Base-by-base conservation (phyloP, 805 yeast species). In the Kuraishia piskuri region DNA sequence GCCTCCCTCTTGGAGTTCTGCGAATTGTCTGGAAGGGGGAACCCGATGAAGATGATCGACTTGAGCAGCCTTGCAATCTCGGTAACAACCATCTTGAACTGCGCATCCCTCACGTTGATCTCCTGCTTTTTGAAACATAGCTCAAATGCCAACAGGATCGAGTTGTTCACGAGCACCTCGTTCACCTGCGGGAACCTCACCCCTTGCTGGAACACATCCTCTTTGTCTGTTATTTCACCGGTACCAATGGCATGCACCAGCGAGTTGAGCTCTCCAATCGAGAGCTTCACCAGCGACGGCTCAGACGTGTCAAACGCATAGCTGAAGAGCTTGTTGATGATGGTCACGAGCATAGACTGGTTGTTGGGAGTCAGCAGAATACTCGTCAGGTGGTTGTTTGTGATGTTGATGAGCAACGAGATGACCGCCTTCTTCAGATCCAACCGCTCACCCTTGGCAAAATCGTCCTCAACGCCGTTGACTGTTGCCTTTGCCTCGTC, bases 331-430 rank as follows among this genome's bases (percentile, higher is more conserved):
- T 83, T 77, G 56, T 82, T 77, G 55, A 90, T 71, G 12, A 90
- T 75, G 14, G 71, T 71, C 6, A 86, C 85, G 54, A 90, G 74
- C 14, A 71, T 77, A 53, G 68, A 70, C 62, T 80, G 80, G 66
- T 90, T 90, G 47, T 81, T 78, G 55, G 79, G 82, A 2, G 89
- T 79, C 53, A 90, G 71, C 63, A 94, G 79, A 53, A 94, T 72
- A 52, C 95, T 85, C 19, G 92, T 82, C 59, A 84, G 81, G 62
- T 88, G 85, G 69, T 94, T 95, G 57, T 86, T 78, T 20, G 88
- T 76, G 46, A 94, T 68, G 21, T 86, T 77, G 61, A 85, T 80
- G 50, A 94, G 63, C 58, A 91, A 79, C 20, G 82, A 79, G 64
- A 88, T 78, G 59, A 85, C 83, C 9, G 90, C 76, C 59, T 83